phyloP scores from a whole-genome alignment of 495 filamentous ascomycete species.

The Penicillium paradoxum region DNA sequence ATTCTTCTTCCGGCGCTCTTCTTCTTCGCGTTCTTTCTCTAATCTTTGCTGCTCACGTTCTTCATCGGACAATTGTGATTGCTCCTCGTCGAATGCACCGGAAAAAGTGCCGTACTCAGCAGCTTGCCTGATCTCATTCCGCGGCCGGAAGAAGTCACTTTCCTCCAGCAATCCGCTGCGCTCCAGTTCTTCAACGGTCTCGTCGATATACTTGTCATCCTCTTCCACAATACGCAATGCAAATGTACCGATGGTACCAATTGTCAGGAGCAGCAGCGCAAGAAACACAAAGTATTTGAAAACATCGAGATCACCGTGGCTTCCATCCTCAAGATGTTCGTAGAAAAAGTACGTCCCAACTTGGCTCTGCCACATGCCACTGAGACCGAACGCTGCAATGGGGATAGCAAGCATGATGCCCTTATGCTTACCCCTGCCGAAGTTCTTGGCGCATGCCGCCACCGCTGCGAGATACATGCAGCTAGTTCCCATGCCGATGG shows the following conservation, averaged over 20 bases:
- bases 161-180: slow-evolving; percentile 77
- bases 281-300: slow-evolving; percentile 83
- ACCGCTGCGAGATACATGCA: slow-evolving; percentile 83
- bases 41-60: slow-evolving; percentile 39
- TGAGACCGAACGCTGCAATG: slow-evolving; percentile 88
- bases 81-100: slow-evolving; percentile 21
- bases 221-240: slow-evolving; percentile 64
- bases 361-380: slow-evolving; percentile 93
- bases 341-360: slow-evolving; percentile 74
- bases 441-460: slow-evolving; percentile 96
- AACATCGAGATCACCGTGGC: slow-evolving; percentile 75
- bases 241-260: slow-evolving; percentile 71
- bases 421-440: slow-evolving; percentile 79
- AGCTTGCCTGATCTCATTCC: slow-evolving; percentile 31
- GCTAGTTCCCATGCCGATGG: slow-evolving; percentile 75
- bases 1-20: slow-evolving; percentile 70
- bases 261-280: slow-evolving; percentile 55
- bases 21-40: slow-evolving; percentile 53
- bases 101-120: slow-evolving; percentile 51
- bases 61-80: slow-evolving; percentile 41
- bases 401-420: slow-evolving; percentile 85
- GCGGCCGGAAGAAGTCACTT: slow-evolving; percentile 54
- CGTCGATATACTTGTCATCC: slow-evolving; percentile 66
- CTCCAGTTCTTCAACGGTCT: slow-evolving; percentile 79
- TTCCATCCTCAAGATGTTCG: slow-evolving; percentile 55